Conservation (phyloP, 805 yeast species). For the Diddensiella transvaalensis region DNA sequence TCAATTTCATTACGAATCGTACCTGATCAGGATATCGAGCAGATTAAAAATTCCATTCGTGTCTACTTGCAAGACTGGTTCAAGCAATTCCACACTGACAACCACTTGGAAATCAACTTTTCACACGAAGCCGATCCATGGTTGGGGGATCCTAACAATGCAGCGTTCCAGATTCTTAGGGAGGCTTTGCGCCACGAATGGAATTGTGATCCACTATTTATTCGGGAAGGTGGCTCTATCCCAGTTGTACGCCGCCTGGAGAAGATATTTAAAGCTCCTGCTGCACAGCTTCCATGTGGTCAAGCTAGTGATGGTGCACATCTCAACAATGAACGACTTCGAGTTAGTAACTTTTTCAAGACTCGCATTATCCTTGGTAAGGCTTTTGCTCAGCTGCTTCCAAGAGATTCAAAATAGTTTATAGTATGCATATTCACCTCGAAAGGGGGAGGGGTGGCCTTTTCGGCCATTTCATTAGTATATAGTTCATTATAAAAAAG, state of each 20-base stretch:
- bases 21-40: constrained; percentile 73
- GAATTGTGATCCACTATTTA: constrained; percentile 72
- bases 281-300: constrained; percentile 95
- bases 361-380: constrained; percentile 52
- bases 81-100: constrained; percentile 50
- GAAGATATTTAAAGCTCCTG: constrained; percentile 76
- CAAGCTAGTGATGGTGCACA: constrained; percentile 95
- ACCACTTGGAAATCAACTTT: constrained; percentile 56
- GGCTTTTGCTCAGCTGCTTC: constrained; percentile 14
- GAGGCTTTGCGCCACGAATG: constrained; percentile 65
- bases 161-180: constrained; percentile 64
- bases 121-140: constrained; percentile 92
- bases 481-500: background rate
- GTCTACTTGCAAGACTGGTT: constrained; percentile 49
- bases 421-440: background rate
- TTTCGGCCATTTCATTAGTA: background rate
- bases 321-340: constrained; percentile 76
- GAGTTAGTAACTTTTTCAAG: constrained; percentile 74
- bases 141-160: constrained; percentile 82
- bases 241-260: constrained; percentile 86
- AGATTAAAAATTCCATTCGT: constrained; percentile 50
- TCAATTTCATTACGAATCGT: constrained; percentile 81
- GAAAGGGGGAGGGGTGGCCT: too few relatives aligned
- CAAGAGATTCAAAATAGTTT: background rate
- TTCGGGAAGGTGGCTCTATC: constrained; percentile 96